phyloP scores from a whole-genome alignment of 176 grass and related monocot species.

The Bolboschoenus planiculmis region DNA sequence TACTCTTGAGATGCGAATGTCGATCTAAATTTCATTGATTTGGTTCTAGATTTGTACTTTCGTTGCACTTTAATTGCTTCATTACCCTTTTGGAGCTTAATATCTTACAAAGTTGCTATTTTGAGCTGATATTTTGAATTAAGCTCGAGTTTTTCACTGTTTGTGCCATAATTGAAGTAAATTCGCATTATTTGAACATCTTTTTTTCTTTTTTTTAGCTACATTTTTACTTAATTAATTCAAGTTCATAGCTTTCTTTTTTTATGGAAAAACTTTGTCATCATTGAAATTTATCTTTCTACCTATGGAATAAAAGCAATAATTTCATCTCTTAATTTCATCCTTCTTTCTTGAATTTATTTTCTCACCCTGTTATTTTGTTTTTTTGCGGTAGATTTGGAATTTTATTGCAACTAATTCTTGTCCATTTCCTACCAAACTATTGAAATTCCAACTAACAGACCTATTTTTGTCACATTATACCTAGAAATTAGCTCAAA shows the following conservation, averaged over 20 bases:
- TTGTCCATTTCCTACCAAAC: conserved; percentile 21
- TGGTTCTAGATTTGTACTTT: background rate
- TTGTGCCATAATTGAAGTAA: background rate
- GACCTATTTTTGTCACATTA: conserved; percentile 13
- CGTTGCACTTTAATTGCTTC: background rate
- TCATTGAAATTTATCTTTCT: background rate
- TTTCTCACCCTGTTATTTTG: background rate
- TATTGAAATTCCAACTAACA: background rate
- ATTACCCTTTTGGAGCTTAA: background rate
- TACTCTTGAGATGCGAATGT: background rate
- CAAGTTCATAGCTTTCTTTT: background rate
- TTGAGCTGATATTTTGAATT: background rate
- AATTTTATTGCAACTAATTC: background rate
- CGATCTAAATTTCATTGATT: background rate
- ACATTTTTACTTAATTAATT: background rate
- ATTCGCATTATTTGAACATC: background rate
- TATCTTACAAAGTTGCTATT: background rate
- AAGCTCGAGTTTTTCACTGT: background rate
- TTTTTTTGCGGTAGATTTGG: conserved; percentile 8
- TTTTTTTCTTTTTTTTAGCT: background rate
- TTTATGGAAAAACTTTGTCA: background rate
- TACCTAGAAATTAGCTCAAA: background rate
- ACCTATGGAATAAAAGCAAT: background rate
- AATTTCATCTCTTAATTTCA: background rate
- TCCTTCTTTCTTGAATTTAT: background rate